Evolutionary conservation across 129 eudicot genomes (phyloP), one percentile per base, ranked within the genome.

Genomic region (Centella asiatica): DNA sequence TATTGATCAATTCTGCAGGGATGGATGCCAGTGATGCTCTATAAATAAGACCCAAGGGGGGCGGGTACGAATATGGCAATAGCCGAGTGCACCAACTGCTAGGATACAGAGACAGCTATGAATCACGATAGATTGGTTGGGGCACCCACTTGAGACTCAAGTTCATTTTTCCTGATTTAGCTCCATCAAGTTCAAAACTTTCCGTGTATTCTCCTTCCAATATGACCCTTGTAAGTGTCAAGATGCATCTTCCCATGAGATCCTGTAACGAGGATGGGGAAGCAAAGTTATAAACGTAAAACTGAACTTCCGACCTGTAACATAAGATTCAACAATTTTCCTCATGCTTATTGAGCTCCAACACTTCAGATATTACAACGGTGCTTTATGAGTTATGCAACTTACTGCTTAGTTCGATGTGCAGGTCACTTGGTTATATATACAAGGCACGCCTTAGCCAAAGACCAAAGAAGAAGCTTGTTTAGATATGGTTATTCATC

Each of bases 181-280:
- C 90, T 15, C 78, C 94, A 45, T 84, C 86, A 8, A 92, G 77
- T 37, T 77, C 77, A 50, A 87, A 79, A 72, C 78, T 75, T 60
- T 87, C 96, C 71, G 80, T 76, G 56, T 79, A 80, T 77, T 92
- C 96, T 40, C 96, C 96, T 77, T 92, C 99, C 76, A 87, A 26
- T 76, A 87, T 64, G 36, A 92, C 96, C 76, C 95, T 87, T 24
- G 99, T 87, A 57, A 92, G 75, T 63, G 99, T 92, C 81, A 87
- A 39, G 69, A 92, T 84, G 81, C 99, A 92, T 76, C 81, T 81
- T 23, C 99, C 99, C 95, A 92, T 87, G 56, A 73, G 87, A 65
- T 92, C 99, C 96, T 92, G 83, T 69, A 72, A 13, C 18, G 10
- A 29, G 2, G 13, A 52, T 24, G n/a, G 18, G 32, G 33, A 13